Conservation (phyloP, 768 basidiomycete genomes). For the Rhodotorula sphaerocarpa region DNA sequence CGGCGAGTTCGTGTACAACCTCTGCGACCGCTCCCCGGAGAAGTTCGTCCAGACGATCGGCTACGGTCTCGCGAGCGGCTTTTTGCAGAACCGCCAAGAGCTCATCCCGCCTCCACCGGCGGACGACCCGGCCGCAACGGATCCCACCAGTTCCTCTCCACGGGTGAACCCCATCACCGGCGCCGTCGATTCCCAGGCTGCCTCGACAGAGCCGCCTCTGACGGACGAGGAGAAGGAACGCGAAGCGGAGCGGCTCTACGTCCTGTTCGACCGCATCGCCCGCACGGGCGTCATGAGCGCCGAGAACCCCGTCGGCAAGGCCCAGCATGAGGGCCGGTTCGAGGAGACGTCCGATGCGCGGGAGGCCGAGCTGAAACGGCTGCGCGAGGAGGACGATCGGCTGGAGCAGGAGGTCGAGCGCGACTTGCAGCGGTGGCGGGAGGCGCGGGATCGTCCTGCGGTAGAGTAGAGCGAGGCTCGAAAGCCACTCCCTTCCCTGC, state of each 20-base stretch:
- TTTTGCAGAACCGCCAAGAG: slow-evolving; percentile 84
- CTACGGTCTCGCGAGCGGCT: slow-evolving; percentile 91
- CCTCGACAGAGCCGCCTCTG: slow-evolving; percentile 53
- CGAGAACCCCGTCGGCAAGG: slow-evolving; percentile 46
- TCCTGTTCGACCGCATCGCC: slow-evolving; percentile 82
- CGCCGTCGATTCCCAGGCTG: slow-evolving; percentile 46
- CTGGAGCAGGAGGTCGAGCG: slow-evolving; percentile 34
- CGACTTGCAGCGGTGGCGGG: slow-evolving; percentile 37
- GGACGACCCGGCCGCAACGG: neutral
- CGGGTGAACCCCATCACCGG: slow-evolving; percentile 79
- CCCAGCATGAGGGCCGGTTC: slow-evolving; percentile 29
- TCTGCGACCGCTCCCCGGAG: slow-evolving; percentile 70
- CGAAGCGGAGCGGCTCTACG: slow-evolving; percentile 86
- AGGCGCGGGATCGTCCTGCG: neutral
- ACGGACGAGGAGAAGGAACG: slow-evolving; percentile 89
- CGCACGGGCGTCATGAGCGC: slow-evolving; percentile 56
- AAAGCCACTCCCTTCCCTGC: no score
- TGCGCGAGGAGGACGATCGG: slow-evolving; percentile 26
- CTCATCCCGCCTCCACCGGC: slow-evolving; percentile 49
- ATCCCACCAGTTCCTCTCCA: slow-evolving; percentile 1
- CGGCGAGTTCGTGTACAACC: slow-evolving; percentile 77
- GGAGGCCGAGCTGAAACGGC: slow-evolving; percentile 16
- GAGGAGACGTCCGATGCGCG: slow-evolving; percentile 27
- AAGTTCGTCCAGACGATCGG: slow-evolving; percentile 70
- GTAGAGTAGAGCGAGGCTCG: no score